These are phyloP conservation scores for Bryoerythrophyllum caledonicum DNA, from an alignment of 225 moss, liverwort and hornwort species.

Conservation along the genomic window DNA sequence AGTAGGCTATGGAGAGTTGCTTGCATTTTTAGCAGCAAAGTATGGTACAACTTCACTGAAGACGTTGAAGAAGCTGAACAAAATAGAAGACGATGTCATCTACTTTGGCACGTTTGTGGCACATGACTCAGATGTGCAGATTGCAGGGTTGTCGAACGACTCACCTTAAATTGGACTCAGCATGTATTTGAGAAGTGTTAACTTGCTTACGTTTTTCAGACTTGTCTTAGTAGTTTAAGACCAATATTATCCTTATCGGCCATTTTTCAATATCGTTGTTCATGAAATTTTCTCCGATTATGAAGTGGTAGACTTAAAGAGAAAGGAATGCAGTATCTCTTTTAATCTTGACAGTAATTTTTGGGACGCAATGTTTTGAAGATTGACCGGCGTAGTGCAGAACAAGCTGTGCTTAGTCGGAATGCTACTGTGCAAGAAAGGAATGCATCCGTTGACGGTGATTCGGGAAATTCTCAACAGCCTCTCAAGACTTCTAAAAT, in stretches of 20 bases:
- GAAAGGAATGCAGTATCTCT: neutral
- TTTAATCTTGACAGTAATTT: neutral
- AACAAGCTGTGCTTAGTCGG: constrained; percentile 50
- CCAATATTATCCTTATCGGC: neutral
- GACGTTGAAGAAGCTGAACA: constrained; percentile 53
- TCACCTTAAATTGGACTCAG: neutral
- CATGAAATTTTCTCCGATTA: neutral
- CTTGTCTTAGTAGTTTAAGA: neutral
- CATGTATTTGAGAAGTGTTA: constrained; percentile 6
- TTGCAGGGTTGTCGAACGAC: neutral
- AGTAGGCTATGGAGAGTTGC: constrained; percentile 59
- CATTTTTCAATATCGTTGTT: neutral
- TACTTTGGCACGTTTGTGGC: constrained; percentile 53
- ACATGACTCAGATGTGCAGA: neutral
- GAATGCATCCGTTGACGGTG: constrained; percentile 39
- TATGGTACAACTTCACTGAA: constrained; percentile 61
- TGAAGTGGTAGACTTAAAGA: neutral
- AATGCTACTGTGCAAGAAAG: constrained; percentile 58
- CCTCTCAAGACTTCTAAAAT: constrained; percentile 33
- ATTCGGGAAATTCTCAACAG: constrained; percentile 36
- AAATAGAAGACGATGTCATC: constrained; percentile 53
- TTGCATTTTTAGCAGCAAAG: constrained; percentile 62
- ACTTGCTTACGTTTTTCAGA: neutral
- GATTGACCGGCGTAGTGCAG: constrained; percentile 46
- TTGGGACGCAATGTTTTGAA: constrained; percentile 48